Conservation (phyloP, 2,329 filamentous ascomycete species). For the Ceratocystis lukuohia region DNA sequence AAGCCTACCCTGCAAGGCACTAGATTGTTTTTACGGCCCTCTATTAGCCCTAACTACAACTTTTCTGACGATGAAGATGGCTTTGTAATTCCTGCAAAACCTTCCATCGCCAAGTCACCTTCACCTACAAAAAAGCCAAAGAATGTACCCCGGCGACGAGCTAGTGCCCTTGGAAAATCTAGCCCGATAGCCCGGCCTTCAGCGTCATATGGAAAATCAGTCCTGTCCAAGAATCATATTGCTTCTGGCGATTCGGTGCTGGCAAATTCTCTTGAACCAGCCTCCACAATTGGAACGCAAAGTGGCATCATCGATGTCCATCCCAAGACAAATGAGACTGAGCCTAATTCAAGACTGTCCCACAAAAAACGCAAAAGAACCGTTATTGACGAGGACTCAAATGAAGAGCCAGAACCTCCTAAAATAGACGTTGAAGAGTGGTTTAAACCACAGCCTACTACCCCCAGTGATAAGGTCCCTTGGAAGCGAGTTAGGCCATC, state of each 20-base stretch:
- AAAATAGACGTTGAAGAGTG: neutral
- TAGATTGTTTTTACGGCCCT: neutral
- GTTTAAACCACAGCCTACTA: constrained; percentile 3
- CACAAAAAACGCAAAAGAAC: neutral
- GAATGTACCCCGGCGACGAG: constrained; percentile 1
- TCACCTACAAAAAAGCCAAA: neutral
- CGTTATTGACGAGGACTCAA: neutral
- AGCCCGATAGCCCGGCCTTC: neutral
- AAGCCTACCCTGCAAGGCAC: neutral
- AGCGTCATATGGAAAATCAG: neutral
- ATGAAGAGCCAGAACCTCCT: neutral
- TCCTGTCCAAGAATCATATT: neutral
- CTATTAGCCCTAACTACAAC: constrained; percentile 20
- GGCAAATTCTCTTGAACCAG: neutral
- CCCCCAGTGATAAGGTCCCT: neutral
- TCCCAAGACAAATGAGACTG: neutral
- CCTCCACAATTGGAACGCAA: neutral
- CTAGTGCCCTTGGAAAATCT: neutral
- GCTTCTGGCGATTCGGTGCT: neutral
- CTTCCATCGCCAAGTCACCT: neutral
- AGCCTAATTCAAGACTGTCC: neutral
- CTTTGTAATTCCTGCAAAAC: constrained; percentile 12
- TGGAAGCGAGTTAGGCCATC: constrained; percentile 3
- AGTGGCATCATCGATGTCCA: neutral
- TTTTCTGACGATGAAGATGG: constrained; percentile 23